Evolutionary conservation across 306 rosid genomes (phyloP), one percentile per base, ranked within the genome.

Genomic region (Mucuna pruriens): DNA sequence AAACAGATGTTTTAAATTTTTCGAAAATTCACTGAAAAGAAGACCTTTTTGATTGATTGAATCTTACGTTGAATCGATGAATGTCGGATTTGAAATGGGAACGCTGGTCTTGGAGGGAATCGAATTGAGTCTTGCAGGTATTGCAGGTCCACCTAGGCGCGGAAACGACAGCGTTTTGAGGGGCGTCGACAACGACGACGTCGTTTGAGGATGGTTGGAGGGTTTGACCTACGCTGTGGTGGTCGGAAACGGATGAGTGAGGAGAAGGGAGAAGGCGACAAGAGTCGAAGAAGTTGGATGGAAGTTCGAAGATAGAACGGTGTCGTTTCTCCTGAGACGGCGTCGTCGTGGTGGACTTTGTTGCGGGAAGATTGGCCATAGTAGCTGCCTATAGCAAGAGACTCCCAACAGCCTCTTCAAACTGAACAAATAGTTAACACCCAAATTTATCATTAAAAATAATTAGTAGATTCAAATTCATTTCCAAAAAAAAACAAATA

Each of bases 101-200:
- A n/a, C 99, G 99, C 85, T 95, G 99, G 75, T 93, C 97, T 29
- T 83, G 86, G 61, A 95, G 94, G 54, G 99, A 95, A 55, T 95
- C 95, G 85, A 95, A 95, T 74, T 93, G 94, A 40, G 87, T 87
- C 86, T 91, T 87, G 84, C 99, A 95, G 57, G 86, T 95, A 71
- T 95, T 88, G 92, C 99, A 95, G 76, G 99, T 91, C 88, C 63
- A 84, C 82, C 97, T 88, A 12, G 87, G 64, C 0, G 33, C 52
- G 1, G 86, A 84, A 58, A 82, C 74, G 84, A 49, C 86, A 64
- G 61, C 80, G 82, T 85, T 81, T 76, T 68, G 85, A 83, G 69
- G 29, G 71, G 12, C 77, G 23, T 82, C 80, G 40, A 65, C 6
- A 34, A 10, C 69, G 4, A 82, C 84, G 26, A 60, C 83, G 51